A percentile compares a stretch with the other conserved stretches of the same genome.
Conservation (phyloP, 2,329 filamentous ascomycete species). For the Curvularia sp. region DNA sequence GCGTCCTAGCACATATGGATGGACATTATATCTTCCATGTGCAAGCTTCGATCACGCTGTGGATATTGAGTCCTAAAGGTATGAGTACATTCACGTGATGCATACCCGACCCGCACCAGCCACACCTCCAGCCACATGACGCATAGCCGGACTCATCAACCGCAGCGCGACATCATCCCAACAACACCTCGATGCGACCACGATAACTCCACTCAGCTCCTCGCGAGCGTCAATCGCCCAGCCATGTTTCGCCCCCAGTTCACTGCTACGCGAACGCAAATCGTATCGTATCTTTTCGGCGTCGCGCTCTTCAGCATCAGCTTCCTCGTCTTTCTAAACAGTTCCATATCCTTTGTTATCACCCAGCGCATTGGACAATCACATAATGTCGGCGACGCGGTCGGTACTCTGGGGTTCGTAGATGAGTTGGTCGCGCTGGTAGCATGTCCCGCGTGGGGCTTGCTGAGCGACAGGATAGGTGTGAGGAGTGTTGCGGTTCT, state of each 20-base stretch:
- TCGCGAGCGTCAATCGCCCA: conserved; percentile 28
- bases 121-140: conserved; percentile 17
- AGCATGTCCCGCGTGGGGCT: conserved; percentile 80
- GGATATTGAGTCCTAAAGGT: no score
- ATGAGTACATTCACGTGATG: conserved; percentile 10
- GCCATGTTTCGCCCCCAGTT: conserved; percentile 54
- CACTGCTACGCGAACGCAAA: conserved; percentile 64
- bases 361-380: conserved; percentile 81
- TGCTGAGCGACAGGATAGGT: conserved; percentile 77
- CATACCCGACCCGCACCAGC: neutral
- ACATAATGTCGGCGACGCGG: conserved; percentile 76
- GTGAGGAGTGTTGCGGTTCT: conserved; percentile 70
- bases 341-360: conserved; percentile 82
- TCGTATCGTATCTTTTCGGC: conserved; percentile 76
- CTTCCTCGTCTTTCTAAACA: conserved; percentile 89
- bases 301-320: conserved; percentile 87
- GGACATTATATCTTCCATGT: neutral
- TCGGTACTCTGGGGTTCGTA: conserved; percentile 83
- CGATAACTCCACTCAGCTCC: conserved; percentile 28
- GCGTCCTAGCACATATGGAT: no score
- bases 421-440: conserved; percentile 83
- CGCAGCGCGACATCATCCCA: conserved; percentile 15
- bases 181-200: conserved; percentile 21
- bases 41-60: neutral
- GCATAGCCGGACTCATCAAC: conserved; percentile 12